These are phyloP conservation scores for Trametes coccinea DNA, from an alignment of 768 basidiomycete genomes.

Conservation along the genomic window DNA sequence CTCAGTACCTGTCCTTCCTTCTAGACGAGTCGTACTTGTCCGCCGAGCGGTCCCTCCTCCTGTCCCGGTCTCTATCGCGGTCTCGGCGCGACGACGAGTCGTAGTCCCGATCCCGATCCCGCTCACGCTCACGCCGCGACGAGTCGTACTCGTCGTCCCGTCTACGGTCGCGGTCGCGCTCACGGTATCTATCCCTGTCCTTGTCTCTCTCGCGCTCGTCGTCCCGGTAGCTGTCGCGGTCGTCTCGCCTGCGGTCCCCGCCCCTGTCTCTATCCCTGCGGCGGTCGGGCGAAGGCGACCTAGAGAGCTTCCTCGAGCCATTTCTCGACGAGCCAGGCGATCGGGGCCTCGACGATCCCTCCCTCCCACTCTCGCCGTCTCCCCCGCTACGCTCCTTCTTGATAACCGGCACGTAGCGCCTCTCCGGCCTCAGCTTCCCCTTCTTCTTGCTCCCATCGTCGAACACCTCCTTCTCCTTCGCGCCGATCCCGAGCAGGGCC, in stretches of 20 bases:
- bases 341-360: constrained; percentile 36
- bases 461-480: constrained; percentile 77
- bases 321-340: constrained; percentile 39
- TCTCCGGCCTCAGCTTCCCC: constrained; percentile 55
- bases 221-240: constrained; percentile 5
- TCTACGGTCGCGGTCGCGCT: constrained; percentile 13
- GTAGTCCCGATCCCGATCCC: constrained; percentile 8
- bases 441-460: constrained; percentile 65
- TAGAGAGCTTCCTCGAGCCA: constrained; percentile 50
- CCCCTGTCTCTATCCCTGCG: constrained; percentile 33
- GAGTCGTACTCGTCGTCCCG: constrained; percentile 8
- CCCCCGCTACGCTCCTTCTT: constrained; percentile 53
- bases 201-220: constrained; percentile 31
- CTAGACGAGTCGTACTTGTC: constrained; percentile 16
- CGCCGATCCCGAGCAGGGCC: constrained; percentile 88
- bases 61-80: constrained; percentile 11
- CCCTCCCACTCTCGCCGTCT: constrained; percentile 25
- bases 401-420: constrained; percentile 81
- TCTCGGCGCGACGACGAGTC: constrained; percentile 13
- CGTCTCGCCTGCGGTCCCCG: constrained; percentile 31
- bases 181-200: background rate
- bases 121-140: constrained; percentile 13
- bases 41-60: constrained; percentile 13
- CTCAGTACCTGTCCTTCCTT: constrained; percentile 6
- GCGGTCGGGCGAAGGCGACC: constrained; percentile 45